Conservation (phyloP, 164 flowering plant species). For the Vitis rotundifolia region DNA sequence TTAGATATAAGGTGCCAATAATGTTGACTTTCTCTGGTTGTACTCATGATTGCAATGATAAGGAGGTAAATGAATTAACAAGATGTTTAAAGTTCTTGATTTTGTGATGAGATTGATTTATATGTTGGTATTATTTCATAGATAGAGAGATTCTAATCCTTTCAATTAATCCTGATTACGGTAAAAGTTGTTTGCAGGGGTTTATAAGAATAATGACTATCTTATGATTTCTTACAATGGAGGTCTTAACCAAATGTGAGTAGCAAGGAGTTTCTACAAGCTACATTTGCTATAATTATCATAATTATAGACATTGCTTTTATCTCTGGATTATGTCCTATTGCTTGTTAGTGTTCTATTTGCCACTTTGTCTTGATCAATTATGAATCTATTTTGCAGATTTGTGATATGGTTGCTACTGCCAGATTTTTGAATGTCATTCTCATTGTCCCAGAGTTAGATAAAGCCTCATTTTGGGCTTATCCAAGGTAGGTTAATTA, state of each 20-base stretch:
- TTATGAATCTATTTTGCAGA: slow-evolving; percentile 6
- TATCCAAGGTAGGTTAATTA: slow-evolving; percentile 12
- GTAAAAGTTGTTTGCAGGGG: too few species aligned
- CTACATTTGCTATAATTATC: not conserved
- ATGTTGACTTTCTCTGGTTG: too few species aligned
- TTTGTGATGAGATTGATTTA: too few species aligned
- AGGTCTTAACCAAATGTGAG: slow-evolving; percentile 64
- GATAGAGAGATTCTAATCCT: too few species aligned
- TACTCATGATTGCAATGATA: too few species aligned
- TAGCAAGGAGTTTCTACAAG: slow-evolving; percentile 38
- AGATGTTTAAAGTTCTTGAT: too few species aligned
- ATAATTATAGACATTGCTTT: not conserved
- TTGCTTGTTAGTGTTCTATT: not conserved
- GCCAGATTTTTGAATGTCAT: slow-evolving; percentile 9
- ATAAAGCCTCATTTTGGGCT: slow-evolving; percentile 7
- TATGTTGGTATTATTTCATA: too few species aligned
- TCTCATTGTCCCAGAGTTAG: slow-evolving; percentile 11
- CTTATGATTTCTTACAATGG: slow-evolving; percentile 65
- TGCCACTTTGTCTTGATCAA: not conserved
- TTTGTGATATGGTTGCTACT: slow-evolving; percentile 15
- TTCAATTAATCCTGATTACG: too few species aligned
- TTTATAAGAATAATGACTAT: slow-evolving; percentile 55
- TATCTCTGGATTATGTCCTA: not conserved
- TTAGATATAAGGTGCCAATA: too few species aligned
- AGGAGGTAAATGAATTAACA: too few species aligned